Evolutionary conservation across 495 filamentous ascomycete species (phyloP).

Genomic region (Penicillium turbatum): DNA sequence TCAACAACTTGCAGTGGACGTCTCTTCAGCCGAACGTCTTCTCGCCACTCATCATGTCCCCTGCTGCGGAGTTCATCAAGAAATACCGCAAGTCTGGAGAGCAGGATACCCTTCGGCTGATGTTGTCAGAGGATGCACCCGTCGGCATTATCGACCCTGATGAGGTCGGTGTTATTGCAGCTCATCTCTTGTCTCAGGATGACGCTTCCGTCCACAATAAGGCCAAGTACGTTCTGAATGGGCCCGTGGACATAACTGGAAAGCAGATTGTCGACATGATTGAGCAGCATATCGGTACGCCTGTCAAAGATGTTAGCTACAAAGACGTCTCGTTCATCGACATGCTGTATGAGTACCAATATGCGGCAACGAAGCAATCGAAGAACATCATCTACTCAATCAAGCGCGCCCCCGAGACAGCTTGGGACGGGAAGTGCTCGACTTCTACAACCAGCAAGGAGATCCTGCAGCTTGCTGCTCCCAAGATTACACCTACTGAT

Average conservation of each 20-base stretch:
- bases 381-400: slow-evolving; percentile 23
- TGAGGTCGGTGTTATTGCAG: slow-evolving; percentile 40
- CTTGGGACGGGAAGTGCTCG: slow-evolving; percentile 29
- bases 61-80: slow-evolving; percentile 30
- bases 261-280: slow-evolving; percentile 36
- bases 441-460: slow-evolving; percentile 31
- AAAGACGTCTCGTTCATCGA: slow-evolving; percentile 26
- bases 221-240: slow-evolving; percentile 41
- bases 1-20: slow-evolving; percentile 40
- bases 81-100: slow-evolving; percentile 37
- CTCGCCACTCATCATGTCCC: slow-evolving; percentile 14
- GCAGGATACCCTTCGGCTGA: slow-evolving; percentile 25
- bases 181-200: slow-evolving; percentile 33
- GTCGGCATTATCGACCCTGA: slow-evolving; percentile 35
- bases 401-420: slow-evolving; percentile 18
- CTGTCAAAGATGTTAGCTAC: slow-evolving; percentile 34
- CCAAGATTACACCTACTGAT: slow-evolving; percentile 16
- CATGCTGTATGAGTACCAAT: too few relatives aligned
- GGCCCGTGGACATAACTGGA: slow-evolving; percentile 41
- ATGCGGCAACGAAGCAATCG: too few relatives aligned
- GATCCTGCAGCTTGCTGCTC: slow-evolving; percentile 26
- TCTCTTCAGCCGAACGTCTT: slow-evolving; percentile 46
- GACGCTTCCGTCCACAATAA: slow-evolving; percentile 34
- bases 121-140: slow-evolving; percentile 32
- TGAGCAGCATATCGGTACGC: slow-evolving; percentile 35